phyloP scores from a whole-genome alignment of 768 basidiomycete genomes.

The Russula ochroleuca region DNA sequence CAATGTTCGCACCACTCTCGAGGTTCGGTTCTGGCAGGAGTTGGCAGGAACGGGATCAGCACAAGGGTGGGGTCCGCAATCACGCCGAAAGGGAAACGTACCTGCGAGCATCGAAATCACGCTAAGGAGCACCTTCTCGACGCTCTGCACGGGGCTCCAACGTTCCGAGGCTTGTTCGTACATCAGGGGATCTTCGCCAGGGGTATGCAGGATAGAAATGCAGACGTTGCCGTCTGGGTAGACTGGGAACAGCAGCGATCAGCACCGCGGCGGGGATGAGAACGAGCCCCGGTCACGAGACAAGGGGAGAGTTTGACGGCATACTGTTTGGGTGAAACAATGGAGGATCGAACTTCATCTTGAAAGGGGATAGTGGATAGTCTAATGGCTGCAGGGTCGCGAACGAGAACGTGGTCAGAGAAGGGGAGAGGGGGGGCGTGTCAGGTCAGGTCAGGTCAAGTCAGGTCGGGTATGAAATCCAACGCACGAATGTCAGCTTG shows the following conservation, averaged over 20 bases:
- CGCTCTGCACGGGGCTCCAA: slow-evolving; percentile 98
- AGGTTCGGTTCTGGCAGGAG: slow-evolving; percentile 80
- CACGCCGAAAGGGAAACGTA: slow-evolving; percentile 34
- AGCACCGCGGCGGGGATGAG: neutral
- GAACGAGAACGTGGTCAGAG: slow-evolving; percentile 9
- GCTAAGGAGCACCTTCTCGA: slow-evolving; percentile 93
- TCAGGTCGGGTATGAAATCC: slow-evolving; percentile 10
- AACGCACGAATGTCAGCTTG: slow-evolving; percentile 83
- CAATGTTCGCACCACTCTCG: slow-evolving; percentile 95
- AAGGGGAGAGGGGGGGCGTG: slow-evolving; percentile 1
- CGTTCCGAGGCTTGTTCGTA: slow-evolving; percentile 95
- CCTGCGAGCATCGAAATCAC: slow-evolving; percentile 98
- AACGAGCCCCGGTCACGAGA: neutral
- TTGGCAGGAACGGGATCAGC: neutral
- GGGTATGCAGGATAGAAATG: slow-evolving; percentile 96
- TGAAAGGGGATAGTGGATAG: slow-evolving; percentile 97
- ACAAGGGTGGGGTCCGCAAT: neutral
- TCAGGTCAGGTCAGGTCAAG: neutral
- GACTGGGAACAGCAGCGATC: slow-evolving; percentile 44
- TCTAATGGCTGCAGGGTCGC: slow-evolving; percentile 62
- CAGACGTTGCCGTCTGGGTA: slow-evolving; percentile 96
- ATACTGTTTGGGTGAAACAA: slow-evolving; percentile 96
- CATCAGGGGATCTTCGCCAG: slow-evolving; percentile 86
- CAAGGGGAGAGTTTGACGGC: slow-evolving; percentile 32
- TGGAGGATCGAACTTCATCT: slow-evolving; percentile 98